These are phyloP conservation scores for Cladosporium sp. DNA, from an alignment of 2,329 filamentous ascomycete species.

Conservation along the genomic window DNA sequence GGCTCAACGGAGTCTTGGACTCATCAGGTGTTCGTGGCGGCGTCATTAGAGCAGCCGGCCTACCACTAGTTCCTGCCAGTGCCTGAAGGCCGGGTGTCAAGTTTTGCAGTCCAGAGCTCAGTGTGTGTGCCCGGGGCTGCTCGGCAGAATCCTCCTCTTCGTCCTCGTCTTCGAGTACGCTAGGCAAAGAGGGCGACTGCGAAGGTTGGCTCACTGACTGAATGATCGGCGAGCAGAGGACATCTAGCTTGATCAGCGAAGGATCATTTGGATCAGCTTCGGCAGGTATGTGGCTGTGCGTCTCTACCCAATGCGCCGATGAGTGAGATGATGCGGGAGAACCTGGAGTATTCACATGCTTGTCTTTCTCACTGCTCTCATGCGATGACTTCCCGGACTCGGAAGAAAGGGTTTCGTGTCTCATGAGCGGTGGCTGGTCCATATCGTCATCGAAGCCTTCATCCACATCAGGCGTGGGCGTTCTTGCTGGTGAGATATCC, in stretches of 20 bases:
- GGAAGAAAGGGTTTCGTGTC: slow-evolving; percentile 26
- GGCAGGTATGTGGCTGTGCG: slow-evolving; percentile 2
- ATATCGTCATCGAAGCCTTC: slow-evolving; percentile 24
- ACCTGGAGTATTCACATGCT: not conserved
- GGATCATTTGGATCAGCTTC: slow-evolving; percentile 28
- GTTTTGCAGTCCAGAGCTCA: not conserved
- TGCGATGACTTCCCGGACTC: not conserved
- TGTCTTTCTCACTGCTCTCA: not conserved
- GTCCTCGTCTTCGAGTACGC: slow-evolving; percentile 25
- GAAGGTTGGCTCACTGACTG: slow-evolving; percentile 14
- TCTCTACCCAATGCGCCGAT: not conserved
- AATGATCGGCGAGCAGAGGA: slow-evolving; percentile 4
- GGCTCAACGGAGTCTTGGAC: slow-evolving; percentile 6
- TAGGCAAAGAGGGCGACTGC: slow-evolving; percentile 21
- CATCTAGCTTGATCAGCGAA: slow-evolving; percentile 17
- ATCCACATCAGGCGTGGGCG: not conserved
- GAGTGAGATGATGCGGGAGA: not conserved
- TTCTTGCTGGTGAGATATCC: not conserved
- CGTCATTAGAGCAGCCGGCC: slow-evolving; percentile 27
- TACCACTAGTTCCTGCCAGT: not conserved
- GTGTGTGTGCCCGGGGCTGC: not conserved
- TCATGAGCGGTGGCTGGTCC: slow-evolving; percentile 28
- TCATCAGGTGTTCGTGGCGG: slow-evolving; percentile 32
- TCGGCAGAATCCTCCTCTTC: slow-evolving; percentile 13
- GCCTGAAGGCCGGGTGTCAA: not conserved